Evolutionary conservation across 2,329 filamentous ascomycete genomes (phyloP).

Genomic region (Fusarium oxysporum): DNA sequence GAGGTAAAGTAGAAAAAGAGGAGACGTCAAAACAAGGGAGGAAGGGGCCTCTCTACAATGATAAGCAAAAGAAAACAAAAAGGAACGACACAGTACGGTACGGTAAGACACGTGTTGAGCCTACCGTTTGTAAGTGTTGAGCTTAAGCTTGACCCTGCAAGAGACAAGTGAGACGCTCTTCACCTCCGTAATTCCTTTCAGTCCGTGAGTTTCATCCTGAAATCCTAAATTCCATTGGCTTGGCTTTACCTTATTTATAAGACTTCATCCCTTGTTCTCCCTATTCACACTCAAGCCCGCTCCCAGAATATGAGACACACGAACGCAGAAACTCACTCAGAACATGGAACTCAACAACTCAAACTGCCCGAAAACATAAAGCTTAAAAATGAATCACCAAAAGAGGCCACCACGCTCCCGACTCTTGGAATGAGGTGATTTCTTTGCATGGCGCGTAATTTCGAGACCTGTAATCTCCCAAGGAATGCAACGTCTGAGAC

Average conservation of each 20-base stretch:
- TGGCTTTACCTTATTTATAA: not conserved
- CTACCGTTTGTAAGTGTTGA: not conserved
- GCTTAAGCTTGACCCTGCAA: not conserved
- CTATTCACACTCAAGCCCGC: not conserved
- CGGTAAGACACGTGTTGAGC: slow-evolving; percentile 11
- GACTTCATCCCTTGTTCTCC: not conserved
- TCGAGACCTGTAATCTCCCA: slow-evolving; percentile 22
- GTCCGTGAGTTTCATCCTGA: not conserved
- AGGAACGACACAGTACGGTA: not conserved
- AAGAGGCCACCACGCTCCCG: not conserved
- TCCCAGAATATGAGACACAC: not conserved
- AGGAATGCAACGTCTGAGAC: slow-evolving; percentile 34
- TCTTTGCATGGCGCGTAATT: not conserved
- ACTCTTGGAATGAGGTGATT: slow-evolving; percentile 17
- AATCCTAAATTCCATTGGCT: not conserved
- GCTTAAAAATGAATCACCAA: not conserved
- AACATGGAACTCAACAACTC: not conserved
- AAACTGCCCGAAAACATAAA: slow-evolving; percentile 16
- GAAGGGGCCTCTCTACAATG: not conserved
- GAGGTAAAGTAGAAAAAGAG: not conserved
- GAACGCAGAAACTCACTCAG: not conserved
- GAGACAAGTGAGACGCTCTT: slow-evolving; percentile 16
- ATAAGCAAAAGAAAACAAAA: slow-evolving; percentile 3
- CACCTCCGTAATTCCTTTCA: not conserved
- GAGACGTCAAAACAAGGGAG: not conserved